Base-by-base conservation (phyloP, 495 filamentous ascomycete genomes). In the Neurospora africana region DNA sequence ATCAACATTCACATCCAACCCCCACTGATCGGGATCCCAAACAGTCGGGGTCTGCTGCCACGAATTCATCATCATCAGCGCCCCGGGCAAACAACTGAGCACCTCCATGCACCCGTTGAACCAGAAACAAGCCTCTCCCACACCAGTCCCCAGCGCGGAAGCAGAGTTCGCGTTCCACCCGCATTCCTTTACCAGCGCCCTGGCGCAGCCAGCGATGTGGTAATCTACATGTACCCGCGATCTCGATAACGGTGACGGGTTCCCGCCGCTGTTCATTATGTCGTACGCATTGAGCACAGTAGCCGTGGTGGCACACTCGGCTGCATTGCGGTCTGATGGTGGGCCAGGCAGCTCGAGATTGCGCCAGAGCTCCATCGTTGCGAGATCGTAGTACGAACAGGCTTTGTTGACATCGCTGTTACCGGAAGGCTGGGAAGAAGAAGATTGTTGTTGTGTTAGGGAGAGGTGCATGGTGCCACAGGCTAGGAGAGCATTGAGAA, bases 111-210 rank as follows among this genome's bases (percentile, higher is more conserved):
- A 89, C 17, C 96, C 89, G 76, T 96, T 98, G 21, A 97, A 81
- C 94, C 95, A 98, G 81, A 98, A 98, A 79, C 94, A 98, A 13
- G 95, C 93, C 1, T 90, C 89, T 10, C 93, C 94, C 58, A 98
- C 87, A 5, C 94, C 93, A 61, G 53, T 33, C 13, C 53, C 53
- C 44, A 23, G 4, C 44, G 21, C 44, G 4, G 44, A 47, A 10
- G 21, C 21, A 0, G 44, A 91, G 69, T 86, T 89, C 2, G 94
- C 92, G 75, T 90, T 92, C 95, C 95, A 99, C 17, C 88, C 87
- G 77, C 94, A 97, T 78, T 98, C 93, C 74, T 92, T 92, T 77
- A 99, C 93, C 68, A 98, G 84, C 5, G 94, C 93, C 68, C 93
- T 87, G 19, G 94, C 92, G 3, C 53, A 33, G 53, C 93, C 93